Conservation (phyloP, 2,329 filamentous ascomycete genomes). For the Colletotrichum limetticola region DNA sequence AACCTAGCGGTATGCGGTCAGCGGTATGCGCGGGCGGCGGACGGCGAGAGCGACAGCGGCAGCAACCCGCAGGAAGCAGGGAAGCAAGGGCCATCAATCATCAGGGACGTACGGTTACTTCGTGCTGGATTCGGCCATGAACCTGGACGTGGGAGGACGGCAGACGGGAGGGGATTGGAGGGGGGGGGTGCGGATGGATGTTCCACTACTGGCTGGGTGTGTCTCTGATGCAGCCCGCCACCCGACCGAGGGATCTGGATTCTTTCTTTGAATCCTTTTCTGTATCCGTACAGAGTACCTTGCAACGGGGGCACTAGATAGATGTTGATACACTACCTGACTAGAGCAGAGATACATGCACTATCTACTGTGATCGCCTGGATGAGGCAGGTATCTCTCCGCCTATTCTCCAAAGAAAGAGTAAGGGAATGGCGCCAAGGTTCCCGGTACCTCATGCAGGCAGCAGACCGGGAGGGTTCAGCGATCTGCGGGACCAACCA, state of each 20-base stretch:
- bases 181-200: neutral
- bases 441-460: constrained; percentile 4
- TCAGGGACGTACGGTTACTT: constrained; percentile 1
- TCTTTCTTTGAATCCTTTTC: too few species aligned
- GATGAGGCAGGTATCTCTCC: neutral
- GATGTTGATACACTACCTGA: too few species aligned
- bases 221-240: constrained; percentile 2
- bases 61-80: neutral
- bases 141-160: neutral
- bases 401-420: neutral
- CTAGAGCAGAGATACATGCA: neutral
- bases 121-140: neutral
- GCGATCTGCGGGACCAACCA: constrained; percentile 28
- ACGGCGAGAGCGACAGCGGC: constrained; percentile 2
- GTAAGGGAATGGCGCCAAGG: neutral
- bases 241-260: constrained; percentile 1
- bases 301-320: too few species aligned
- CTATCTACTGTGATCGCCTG: neutral
- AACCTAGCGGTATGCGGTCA: constrained; percentile 7
- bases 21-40: constrained; percentile 4
- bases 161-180: neutral
- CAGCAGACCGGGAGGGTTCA: constrained; percentile 13
- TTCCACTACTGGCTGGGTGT: neutral
- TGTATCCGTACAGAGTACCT: neutral
- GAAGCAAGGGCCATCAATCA: neutral